phyloP scores from a whole-genome alignment of 1,284 basidiomycete species.

The Melampsora americana region DNA sequence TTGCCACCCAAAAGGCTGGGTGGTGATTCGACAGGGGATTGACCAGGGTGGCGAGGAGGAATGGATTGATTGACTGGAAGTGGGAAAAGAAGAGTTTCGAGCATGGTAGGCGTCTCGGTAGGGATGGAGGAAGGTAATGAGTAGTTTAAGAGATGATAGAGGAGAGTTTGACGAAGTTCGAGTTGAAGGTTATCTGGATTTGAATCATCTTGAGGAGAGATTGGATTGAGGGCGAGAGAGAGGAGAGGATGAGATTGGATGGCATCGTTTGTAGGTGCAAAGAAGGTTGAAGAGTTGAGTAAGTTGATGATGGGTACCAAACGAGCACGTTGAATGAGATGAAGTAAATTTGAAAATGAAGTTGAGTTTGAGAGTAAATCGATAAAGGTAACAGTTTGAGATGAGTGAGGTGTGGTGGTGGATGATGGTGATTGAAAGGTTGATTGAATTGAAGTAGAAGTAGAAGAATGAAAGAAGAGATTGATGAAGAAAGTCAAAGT shows the following conservation, averaged over 20 bases:
- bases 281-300: slow-evolving; percentile 76
- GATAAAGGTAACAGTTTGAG: slow-evolving; percentile 62
- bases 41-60: slow-evolving; percentile 59
- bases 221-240: slow-evolving; percentile 11
- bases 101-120: background rate
- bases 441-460: no score
- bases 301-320: slow-evolving; percentile 87
- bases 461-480: no score
- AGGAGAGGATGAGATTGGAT: slow-evolving; percentile 57
- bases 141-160: slow-evolving; percentile 92
- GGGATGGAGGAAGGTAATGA: slow-evolving; percentile 58
- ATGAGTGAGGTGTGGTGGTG: no score
- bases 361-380: slow-evolving; percentile 72
- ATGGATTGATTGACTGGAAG: slow-evolving; percentile 48
- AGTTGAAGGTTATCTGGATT: slow-evolving; percentile 75
- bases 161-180: slow-evolving; percentile 78
- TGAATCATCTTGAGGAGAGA: background rate
- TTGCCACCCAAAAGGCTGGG: slow-evolving; percentile 52
- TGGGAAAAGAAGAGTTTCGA: slow-evolving; percentile 50
- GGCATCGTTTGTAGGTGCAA: slow-evolving; percentile 92
- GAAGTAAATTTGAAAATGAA: slow-evolving; percentile 75
- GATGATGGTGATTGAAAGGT: no score
- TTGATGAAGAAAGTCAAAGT: no score
- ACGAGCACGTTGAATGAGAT: slow-evolving; percentile 76
- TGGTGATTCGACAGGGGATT: slow-evolving; percentile 67